A percentile compares a stretch with the other conserved stretches of the same genome.
Conservation (phyloP, 208 protist species). For the Leishmania braziliensis region DNA sequence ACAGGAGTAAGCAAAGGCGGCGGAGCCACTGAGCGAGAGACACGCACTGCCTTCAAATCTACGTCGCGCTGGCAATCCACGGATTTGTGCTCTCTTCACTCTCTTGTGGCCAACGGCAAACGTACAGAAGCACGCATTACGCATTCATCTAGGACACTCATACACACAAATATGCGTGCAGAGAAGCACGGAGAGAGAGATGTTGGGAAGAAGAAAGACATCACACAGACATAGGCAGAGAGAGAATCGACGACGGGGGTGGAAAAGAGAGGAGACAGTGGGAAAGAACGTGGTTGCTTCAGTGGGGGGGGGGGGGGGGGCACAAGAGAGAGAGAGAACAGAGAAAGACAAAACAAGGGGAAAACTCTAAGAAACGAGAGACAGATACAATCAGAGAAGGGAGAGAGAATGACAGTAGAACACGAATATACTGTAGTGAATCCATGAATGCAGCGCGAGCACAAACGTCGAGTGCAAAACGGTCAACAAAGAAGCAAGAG, state of each 20-base stretch:
- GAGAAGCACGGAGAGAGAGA: constrained; percentile 10
- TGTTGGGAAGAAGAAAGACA: constrained; percentile 5
- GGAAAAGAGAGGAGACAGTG: neutral
- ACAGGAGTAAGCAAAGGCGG: neutral
- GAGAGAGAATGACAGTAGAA: neutral
- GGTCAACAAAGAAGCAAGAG: neutral
- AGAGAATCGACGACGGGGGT: neutral
- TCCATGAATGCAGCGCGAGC: neutral
- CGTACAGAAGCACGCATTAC: constrained; percentile 1
- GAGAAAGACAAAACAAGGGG: neutral
- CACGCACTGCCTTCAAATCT: neutral
- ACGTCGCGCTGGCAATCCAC: neutral
- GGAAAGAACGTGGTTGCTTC: neutral
- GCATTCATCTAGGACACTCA: constrained; percentile 3
- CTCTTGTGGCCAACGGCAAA: neutral
- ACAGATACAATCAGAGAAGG: neutral
- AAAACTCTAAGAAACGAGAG: neutral
- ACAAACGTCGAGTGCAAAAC: neutral
- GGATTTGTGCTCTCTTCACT: neutral
- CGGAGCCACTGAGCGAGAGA: neutral
- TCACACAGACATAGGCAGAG: constrained; percentile 11
- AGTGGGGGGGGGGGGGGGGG: neutral
- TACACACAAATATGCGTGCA: neutral
- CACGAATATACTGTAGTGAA: neutral
- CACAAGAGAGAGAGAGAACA: neutral